Percentiles rank a stretch among this genome's conserved stretches.
Evolutionary conservation across 2,329 filamentous ascomycete genomes (phyloP).

Genomic region (Trichophyton schoenleinii): DNA sequence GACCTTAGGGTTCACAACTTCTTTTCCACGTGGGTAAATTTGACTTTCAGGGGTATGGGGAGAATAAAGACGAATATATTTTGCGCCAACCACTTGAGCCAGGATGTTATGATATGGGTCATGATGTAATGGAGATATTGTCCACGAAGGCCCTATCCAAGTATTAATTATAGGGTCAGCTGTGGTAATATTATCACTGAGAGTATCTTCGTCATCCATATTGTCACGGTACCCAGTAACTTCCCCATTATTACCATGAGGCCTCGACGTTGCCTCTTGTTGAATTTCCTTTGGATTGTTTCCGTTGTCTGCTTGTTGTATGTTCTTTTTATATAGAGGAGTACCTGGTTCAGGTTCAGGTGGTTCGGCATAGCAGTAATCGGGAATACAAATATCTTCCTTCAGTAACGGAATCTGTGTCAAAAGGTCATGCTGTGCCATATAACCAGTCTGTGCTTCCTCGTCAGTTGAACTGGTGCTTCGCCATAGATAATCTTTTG

Average conservation of each 20-base stretch:
- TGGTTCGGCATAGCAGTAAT: slow-evolving; percentile 67
- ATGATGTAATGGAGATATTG: slow-evolving; percentile 84
- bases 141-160: slow-evolving; percentile 81
- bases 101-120: slow-evolving; percentile 91
- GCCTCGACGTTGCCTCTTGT: not conserved
- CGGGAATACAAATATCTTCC: slow-evolving; percentile 65
- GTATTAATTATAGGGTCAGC: slow-evolving; percentile 62
- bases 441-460: slow-evolving; percentile 51
- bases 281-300: slow-evolving; percentile 23
- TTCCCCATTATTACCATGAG: not conserved
- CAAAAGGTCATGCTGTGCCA: slow-evolving; percentile 85
- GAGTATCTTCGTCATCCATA: not conserved
- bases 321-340: slow-evolving; percentile 32
- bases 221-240: not conserved
- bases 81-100: slow-evolving; percentile 74
- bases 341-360: slow-evolving; percentile 42
- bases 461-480: not conserved
- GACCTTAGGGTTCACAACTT: slow-evolving; percentile 18
- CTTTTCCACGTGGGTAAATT: slow-evolving; percentile 30
- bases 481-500: slow-evolving; percentile 46
- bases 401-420: slow-evolving; percentile 65
- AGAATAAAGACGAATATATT: slow-evolving; percentile 82
- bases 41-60: slow-evolving; percentile 44
- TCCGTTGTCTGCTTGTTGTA: slow-evolving; percentile 15
- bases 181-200: slow-evolving; percentile 5